Conservation (phyloP, 2,329 filamentous ascomycete species). For the Apiospora phragmitis region DNA sequence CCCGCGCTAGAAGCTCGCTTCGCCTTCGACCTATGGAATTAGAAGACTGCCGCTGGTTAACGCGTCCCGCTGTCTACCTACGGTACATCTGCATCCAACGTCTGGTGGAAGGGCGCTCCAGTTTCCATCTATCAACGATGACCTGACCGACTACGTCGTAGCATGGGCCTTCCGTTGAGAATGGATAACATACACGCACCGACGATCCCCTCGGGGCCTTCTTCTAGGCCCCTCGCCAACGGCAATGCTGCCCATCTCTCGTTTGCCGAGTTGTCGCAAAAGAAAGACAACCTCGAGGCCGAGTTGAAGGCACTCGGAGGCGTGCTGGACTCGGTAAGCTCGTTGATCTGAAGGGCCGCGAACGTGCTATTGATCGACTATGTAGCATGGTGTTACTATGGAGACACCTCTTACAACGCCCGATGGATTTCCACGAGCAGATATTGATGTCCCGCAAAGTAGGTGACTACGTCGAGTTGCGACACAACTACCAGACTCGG, state of each 20-base stretch:
- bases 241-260: slow-evolving; percentile 65
- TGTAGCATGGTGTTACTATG: slow-evolving; percentile 90
- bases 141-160: slow-evolving; percentile 19
- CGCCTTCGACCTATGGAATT: neutral
- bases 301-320: slow-evolving; percentile 83
- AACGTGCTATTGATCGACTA: slow-evolving; percentile 1
- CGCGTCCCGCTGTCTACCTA: slow-evolving; percentile 2
- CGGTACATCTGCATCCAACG: neutral
- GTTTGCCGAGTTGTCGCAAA: slow-evolving; percentile 76
- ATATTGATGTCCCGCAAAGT: slow-evolving; percentile 96
- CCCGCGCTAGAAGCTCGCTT: neutral
- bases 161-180: slow-evolving; percentile 37
- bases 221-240: slow-evolving; percentile 59
- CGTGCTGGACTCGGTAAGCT: slow-evolving; percentile 81
- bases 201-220: slow-evolving; percentile 71
- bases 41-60: neutral
- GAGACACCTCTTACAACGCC: slow-evolving; percentile 80
- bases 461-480: slow-evolving; percentile 32
- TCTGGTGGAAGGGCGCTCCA: neutral
- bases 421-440: slow-evolving; percentile 89
- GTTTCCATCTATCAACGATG: slow-evolving; percentile 17
- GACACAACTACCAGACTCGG: neutral
- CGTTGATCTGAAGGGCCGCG: slow-evolving; percentile 11
- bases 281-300: slow-evolving; percentile 82
- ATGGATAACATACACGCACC: slow-evolving; percentile 62